Percentiles rank a stretch among this genome's conserved stretches.
Evolutionary conservation across 345 rosid species (phyloP).

Genomic region (Citrus inodora): DNA sequence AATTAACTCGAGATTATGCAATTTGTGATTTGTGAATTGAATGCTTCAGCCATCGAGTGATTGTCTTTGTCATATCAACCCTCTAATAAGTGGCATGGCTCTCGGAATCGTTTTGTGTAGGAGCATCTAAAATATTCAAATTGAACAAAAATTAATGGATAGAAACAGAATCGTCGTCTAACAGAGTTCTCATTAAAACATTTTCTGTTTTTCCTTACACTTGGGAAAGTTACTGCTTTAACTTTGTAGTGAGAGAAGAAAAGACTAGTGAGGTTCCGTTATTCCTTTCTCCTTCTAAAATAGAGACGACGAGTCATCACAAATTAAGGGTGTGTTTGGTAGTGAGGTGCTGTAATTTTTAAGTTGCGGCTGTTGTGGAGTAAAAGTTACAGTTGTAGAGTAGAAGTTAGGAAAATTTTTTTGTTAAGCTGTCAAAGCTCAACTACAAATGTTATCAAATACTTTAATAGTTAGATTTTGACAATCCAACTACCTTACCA

Average conservation of each 20-base stretch:
- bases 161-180: not conserved
- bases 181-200: not conserved
- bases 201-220: not conserved
- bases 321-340: no score
- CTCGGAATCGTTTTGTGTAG: not conserved
- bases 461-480: accelerated
- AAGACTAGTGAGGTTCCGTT: not conserved
- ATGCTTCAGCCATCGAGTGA: not conserved
- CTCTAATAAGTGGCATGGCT: not conserved
- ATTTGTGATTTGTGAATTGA: not conserved
- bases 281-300: not conserved
- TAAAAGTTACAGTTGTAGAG: no score
- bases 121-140: not conserved
- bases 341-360: no score
- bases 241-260: not conserved
- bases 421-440: accelerated
- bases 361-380: no score
- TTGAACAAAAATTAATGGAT: not conserved
- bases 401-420: no score
- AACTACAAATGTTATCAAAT: no score
- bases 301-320: no score
- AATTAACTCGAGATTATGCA: not conserved
- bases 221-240: not conserved
- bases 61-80: not conserved
- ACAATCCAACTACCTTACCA: no score